Base-by-base conservation (phyloP, 441 rosid genomes). In the Mallotus repandus region DNA sequence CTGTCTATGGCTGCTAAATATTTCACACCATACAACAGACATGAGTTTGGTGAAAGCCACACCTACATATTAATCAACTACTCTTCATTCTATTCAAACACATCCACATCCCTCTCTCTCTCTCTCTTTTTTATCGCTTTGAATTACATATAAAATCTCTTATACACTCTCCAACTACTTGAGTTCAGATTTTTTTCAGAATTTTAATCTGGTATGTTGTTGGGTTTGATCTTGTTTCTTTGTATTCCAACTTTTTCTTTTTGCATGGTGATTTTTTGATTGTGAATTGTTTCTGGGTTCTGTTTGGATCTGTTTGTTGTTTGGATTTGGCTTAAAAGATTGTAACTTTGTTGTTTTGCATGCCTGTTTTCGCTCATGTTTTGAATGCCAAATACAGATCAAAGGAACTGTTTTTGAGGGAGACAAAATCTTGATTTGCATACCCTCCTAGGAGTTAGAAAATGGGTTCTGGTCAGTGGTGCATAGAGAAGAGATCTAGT, bases 391-490 rank as follows among this genome's bases (percentile, higher is more conserved):
- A 38, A 29, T 63, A 13, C 56, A 63, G 58, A 21, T 70, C 38
- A 57, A 41, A 65, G 67, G 14, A 63, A 32, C 50, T 41, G 52
- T 5, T 16, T 43, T 58, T 56, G 52, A 19, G 35, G 8, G 19
- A 53, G 54, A 58, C 13, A n/a, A 58, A 58, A 52, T 52, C 13
- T 52, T 14, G 18, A 52, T 54, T 38, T 50, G 18, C 46, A 43
- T 32, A 61, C 15, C n/a, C 35, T 1, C 12, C 25, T 29, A 12
- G 25, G 52, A 25, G 57, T 50, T 38, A 5, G 29, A 72, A 78
- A 79, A 92, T 92, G 98, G 89, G 61, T 74, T 74, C 93, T 16
- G 86, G 88, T 54, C 78, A 85, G 18, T 92, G 97, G 97, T 63
- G 62, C 19, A 61, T 88, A 12, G 91, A 89, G 89, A 87, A 86